A percentile compares a stretch with the other conserved stretches of the same genome.
phyloP scores from a whole-genome alignment of 345 rosid genomes.

The Gossypium ekmanianum region DNA sequence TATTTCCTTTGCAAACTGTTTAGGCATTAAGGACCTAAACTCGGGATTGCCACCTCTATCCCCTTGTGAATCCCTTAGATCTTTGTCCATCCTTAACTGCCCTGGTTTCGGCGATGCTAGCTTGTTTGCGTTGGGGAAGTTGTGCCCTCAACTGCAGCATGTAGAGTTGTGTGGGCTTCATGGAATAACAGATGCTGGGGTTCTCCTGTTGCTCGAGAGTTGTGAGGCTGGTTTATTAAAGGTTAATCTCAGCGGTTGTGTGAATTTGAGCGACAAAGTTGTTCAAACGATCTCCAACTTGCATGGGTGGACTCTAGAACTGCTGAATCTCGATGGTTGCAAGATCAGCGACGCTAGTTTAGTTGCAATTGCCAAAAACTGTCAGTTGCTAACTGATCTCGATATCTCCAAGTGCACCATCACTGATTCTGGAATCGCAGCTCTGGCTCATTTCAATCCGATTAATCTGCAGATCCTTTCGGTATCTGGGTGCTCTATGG shows the following conservation, averaged over 20 bases:
- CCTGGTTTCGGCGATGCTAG: constrained; percentile 79
- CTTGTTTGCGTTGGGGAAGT: constrained; percentile 56
- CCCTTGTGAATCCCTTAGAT: constrained; percentile 48
- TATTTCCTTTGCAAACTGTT: constrained; percentile 60
- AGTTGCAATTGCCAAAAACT: constrained; percentile 54
- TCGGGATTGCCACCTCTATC: constrained; percentile 34
- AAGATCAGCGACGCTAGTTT: constrained; percentile 61
- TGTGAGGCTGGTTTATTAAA: constrained; percentile 62
- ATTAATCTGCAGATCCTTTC: constrained; percentile 76
- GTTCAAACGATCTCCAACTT: constrained; percentile 47
- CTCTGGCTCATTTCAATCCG: constrained; percentile 47
- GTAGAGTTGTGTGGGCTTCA: constrained; percentile 62
- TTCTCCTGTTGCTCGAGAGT: constrained; percentile 51
- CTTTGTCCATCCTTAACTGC: constrained; percentile 65
- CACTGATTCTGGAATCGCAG: constrained; percentile 57
- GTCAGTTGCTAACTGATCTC: constrained; percentile 67
- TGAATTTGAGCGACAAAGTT: constrained; percentile 61
- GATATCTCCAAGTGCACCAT: constrained; percentile 66
- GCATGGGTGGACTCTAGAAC: constrained; percentile 74
- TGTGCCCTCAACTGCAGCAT: constrained; percentile 66
- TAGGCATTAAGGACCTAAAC: constrained; percentile 58
- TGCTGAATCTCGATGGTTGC: constrained; percentile 72
- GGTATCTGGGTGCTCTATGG: constrained; percentile 55
- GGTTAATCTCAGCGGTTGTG: constrained; percentile 69
- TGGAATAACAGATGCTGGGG: constrained; percentile 69